A percentile compares a stretch with the other conserved stretches of the same genome.
phyloP scores from a whole-genome alignment of 148 eudicot genomes.

The Talinum fruticosum region DNA sequence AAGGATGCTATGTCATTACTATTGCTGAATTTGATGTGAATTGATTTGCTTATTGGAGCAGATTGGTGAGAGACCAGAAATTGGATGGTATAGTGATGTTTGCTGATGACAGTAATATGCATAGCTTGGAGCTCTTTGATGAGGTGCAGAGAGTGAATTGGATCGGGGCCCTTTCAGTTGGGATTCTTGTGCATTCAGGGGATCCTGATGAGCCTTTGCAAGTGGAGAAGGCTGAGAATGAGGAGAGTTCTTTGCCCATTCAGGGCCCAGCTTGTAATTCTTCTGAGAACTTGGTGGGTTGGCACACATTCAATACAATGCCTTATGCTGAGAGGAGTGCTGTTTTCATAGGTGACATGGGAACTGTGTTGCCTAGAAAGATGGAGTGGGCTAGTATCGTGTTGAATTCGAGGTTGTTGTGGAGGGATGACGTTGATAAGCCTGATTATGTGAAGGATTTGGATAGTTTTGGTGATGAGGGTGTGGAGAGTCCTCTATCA shows the following conservation, averaged over 20 bases:
- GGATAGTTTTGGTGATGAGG: slow-evolving; percentile 45
- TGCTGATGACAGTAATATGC: slow-evolving; percentile 99
- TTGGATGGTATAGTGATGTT: slow-evolving; percentile 89
- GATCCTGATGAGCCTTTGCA: slow-evolving; percentile 44
- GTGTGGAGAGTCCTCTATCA: slow-evolving; percentile 70
- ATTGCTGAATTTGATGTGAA: background rate
- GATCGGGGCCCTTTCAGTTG: slow-evolving; percentile 83
- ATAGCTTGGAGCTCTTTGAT: slow-evolving; percentile 86
- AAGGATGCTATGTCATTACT: background rate
- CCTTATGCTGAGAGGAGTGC: slow-evolving; percentile 66
- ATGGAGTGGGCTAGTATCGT: slow-evolving; percentile 96
- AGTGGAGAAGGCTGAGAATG: slow-evolving; percentile 34
- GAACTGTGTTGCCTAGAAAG: slow-evolving; percentile 76
- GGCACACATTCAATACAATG: slow-evolving; percentile 68
- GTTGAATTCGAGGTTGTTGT: slow-evolving; percentile 79
- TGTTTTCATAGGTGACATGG: slow-evolving; percentile 71
- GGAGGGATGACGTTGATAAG: slow-evolving; percentile 65
- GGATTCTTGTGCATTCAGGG: slow-evolving; percentile 80
- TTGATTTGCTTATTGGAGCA: slow-evolving; percentile 37
- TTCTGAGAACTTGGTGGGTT: slow-evolving; percentile 73
- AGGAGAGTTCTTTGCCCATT: slow-evolving; percentile 51
- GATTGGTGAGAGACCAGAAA: slow-evolving; percentile 69
- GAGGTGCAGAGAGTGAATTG: slow-evolving; percentile 84
- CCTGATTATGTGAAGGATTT: slow-evolving; percentile 81
- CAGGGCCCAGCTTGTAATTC: slow-evolving; percentile 98